A percentile compares a stretch with the other conserved stretches of the same genome.
Evolutionary conservation across 108 stramenopile species (phyloP).

Genomic region (Pseudonitzschia delicatissima): DNA sequence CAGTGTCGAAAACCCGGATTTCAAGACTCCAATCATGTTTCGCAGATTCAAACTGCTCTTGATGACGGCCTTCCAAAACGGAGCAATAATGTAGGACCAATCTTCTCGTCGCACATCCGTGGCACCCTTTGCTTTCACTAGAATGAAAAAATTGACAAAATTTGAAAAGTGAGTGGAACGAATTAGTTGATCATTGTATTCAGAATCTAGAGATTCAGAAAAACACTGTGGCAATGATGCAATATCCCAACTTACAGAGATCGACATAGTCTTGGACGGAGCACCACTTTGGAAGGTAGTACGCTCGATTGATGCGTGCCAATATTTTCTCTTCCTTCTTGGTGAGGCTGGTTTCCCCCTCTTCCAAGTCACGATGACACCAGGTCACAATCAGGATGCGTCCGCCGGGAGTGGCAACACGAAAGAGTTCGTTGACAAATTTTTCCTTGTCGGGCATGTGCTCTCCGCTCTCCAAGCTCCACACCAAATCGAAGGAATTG

Average conservation of each 20-base stretch:
- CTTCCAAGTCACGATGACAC: slow-evolving; percentile 90
- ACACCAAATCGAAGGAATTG: slow-evolving; percentile 90
- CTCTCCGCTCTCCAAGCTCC: slow-evolving; percentile 93
- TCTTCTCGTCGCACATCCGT: slow-evolving; percentile 70
- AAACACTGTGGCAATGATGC: neutral
- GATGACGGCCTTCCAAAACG: slow-evolving; percentile 96
- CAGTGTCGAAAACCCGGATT: slow-evolving; percentile 73
- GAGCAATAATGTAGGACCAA: slow-evolving; percentile 90
- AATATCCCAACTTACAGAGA: slow-evolving; percentile 29
- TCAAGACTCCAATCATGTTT: slow-evolving; percentile 66
- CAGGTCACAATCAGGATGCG: slow-evolving; percentile 93
- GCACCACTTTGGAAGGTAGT: slow-evolving; percentile 91
- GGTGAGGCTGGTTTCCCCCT: slow-evolving; percentile 65
- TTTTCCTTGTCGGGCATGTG: slow-evolving; percentile 97
- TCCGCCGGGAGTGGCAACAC: slow-evolving; percentile 76
- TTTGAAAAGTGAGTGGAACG: neutral
- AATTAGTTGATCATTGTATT: neutral
- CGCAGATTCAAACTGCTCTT: slow-evolving; percentile 70
- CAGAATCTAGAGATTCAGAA: neutral
- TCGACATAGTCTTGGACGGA: slow-evolving; percentile 75
- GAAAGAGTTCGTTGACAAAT: slow-evolving; percentile 88
- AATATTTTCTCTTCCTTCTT: slow-evolving; percentile 74
- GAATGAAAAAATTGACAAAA: neutral
- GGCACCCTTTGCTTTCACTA: slow-evolving; percentile 63
- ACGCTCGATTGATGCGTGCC: slow-evolving; percentile 83